Evolutionary conservation across 805 yeast genomes (phyloP), one percentile per base, ranked within the genome.

Genomic region (Phaffomyces thermotolerans): DNA sequence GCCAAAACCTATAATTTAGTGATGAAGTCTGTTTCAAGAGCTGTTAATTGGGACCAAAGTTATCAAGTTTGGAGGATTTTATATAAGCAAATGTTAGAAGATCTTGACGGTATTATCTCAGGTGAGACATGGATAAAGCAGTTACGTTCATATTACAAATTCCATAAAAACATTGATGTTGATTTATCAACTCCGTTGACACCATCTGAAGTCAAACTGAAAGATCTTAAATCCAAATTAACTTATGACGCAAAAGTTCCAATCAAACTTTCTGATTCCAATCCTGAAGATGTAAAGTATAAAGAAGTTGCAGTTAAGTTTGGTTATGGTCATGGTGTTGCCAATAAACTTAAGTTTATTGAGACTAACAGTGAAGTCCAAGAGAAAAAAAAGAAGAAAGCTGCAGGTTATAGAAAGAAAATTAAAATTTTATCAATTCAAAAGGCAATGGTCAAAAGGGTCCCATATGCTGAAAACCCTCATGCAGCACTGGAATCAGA

Each of bases 11-110:
- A 67, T 37, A 61, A 60, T 22, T 47, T 62, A 33, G 48, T 70
- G 5, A 60, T 67, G 53, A 66, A 64, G 45, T 42, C 64, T 6
- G 42, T 66, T 4, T 62, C 65, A 2, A 60, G 57, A 20, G 55
- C 62, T 17, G 72, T 69, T 0, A 58, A 55, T 36, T 57, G 61
- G 49, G 32, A 37, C 8, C 43, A 50, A 12, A 53, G 63, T 17
- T 58, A 57, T 25, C 32, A 52, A 1, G 48, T 51, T 3, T 41
- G 59, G 8, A 56, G 62, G 17, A 42, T 59, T 15, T 46, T 56
- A 27, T 49, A 65, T n/a, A 49, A 54, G 13, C 42, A 49, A n/a
- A 54, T 53, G 56, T 15, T 51, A 9, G 40, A 34, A 8, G 52
- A 49, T 33, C 18, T 50, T 8, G 37, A 50, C 7, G 51, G 54